Evolutionary conservation across 2,329 filamentous ascomycete genomes (phyloP), one percentile per base, ranked within the genome.

Genomic region (Ambrosiella xylebori): DNA sequence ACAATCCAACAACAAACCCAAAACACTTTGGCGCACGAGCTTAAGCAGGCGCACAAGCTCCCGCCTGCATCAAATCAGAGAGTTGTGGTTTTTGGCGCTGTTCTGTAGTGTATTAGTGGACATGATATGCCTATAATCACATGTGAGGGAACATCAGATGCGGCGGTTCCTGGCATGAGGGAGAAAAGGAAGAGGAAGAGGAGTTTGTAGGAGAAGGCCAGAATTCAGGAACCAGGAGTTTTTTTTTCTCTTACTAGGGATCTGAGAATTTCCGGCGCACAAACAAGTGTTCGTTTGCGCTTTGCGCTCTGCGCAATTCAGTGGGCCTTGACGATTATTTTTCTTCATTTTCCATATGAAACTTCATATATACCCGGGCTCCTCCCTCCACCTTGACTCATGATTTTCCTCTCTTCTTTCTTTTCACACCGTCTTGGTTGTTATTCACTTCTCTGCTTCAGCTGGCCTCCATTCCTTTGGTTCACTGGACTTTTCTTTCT

Each of bases 391-490:
- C 2, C 8, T n/a, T 15, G 36, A 56, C 45, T 12, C 17, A 8
- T 56, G 19, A 19, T 27, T 53, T 45, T 35, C 19, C 37, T 55
- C 27, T 13, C 38, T 54, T 57, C 44, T 54, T 57, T 38, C 19
- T 52, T 39, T 52, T 45, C 52, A 59, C 52, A n/a, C 15, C 36
- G 44, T 56, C 44, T 56, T 59, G 52, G 52, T 59, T 59, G 41
- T 56, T 35, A 40, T 59, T 38, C 13, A 35, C 39, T 59, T 53
- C 45, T 35, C 45, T 59, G 40, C 57, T 57, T 58, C 47, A 59
- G 58, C 54, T 53, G 54, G 49, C 49, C 58, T 60, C 39, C 49
- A 57, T 57, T 57, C 58, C 50, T 53, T 60, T 13, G 55, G 49
- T 57, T 50, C 44, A 49, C 39, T 49, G 45, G 47, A 41, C 47